phyloP scores from a whole-genome alignment of 75 land plant species.

The Chamaecyparis obtusa region DNA sequence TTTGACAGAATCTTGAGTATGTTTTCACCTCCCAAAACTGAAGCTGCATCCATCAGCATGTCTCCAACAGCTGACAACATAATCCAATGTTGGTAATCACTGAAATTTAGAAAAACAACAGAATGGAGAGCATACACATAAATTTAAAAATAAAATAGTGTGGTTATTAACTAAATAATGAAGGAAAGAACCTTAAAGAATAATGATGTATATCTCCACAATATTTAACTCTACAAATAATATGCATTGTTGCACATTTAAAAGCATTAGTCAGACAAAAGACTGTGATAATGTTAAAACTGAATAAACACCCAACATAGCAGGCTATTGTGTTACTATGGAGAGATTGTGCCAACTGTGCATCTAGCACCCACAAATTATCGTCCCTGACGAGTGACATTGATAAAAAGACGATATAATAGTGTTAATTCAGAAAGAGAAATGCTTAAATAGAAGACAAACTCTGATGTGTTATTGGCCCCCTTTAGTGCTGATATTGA shows the following conservation, averaged over 20 bases:
- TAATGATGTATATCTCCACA: neutral
- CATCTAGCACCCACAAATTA: neutral
- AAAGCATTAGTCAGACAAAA: too few species aligned
- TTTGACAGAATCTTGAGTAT: slow-evolving; percentile 65
- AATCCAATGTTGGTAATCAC: neutral
- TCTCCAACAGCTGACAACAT: slow-evolving; percentile 76
- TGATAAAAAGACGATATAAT: too few species aligned
- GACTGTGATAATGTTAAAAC: too few species aligned
- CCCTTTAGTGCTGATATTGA: too few species aligned
- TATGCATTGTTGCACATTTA: neutral
- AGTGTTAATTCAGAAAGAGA: too few species aligned
- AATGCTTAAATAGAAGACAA: too few species aligned
- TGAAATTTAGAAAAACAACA: neutral
- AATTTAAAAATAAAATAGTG: neutral
- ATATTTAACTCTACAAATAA: too few species aligned
- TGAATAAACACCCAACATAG: neutral
- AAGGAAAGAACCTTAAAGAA: neutral
- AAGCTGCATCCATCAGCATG: slow-evolving; percentile 81
- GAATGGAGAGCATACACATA: neutral
- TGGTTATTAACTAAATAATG: neutral
- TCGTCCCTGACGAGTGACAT: too few species aligned
- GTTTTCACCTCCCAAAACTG: slow-evolving; percentile 78
- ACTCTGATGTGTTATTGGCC: too few species aligned
- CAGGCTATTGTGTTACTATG: neutral
- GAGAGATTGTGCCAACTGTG: neutral